Evolutionary conservation across 2,329 filamentous ascomycete genomes (phyloP), one percentile per base, ranked within the genome.

Genomic region (Colletotrichum sp.): DNA sequence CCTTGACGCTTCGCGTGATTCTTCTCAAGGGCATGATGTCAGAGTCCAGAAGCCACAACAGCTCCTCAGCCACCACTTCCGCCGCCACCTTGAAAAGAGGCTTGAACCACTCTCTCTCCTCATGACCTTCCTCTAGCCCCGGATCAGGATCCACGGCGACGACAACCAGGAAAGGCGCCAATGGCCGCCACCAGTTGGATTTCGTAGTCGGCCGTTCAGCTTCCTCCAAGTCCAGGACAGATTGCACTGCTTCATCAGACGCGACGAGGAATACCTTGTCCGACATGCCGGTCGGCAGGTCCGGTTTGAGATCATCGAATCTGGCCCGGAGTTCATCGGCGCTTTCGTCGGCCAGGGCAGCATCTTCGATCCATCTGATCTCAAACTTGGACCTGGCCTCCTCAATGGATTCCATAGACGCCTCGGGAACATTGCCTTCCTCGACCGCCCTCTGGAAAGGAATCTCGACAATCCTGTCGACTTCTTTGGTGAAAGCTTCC

Each of bases 211-310:
- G n/a, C 11, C 11, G 19, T 22, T 52, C n/a, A 1, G 44, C n/a
- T 12, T 52, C n/a, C 44, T 52, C 6, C n/a, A 52, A 8, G 3
- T 52, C 44, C 6, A 52, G 11, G 6, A 52, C 44, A 3, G 44
- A 52, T 52, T 4, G 0, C 0, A 22, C 6, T 22, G n/a, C 44
- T 11, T 22, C n/a, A 0, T 22, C n/a, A 5, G 44, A 52, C 0
- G 44, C 44, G n/a, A 8, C 44, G 1, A 52, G 6, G 4, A 52
- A 22, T 0, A 52, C 44, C 11, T 52, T 52, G 4, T 52, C 44
- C 3, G 44, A 8, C 6, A 22, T 2, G 1, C 44, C 44, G 6
- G 44, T 2, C 0, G 44, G 6, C 3, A 52, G 0, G 2, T 8
- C 3, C n/a, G n/a, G 2, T 1, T 22, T 22, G 44, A 52, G 19